Conservation (phyloP, 2,329 filamentous ascomycete genomes). For the Aspergillus alliaceus region DNA sequence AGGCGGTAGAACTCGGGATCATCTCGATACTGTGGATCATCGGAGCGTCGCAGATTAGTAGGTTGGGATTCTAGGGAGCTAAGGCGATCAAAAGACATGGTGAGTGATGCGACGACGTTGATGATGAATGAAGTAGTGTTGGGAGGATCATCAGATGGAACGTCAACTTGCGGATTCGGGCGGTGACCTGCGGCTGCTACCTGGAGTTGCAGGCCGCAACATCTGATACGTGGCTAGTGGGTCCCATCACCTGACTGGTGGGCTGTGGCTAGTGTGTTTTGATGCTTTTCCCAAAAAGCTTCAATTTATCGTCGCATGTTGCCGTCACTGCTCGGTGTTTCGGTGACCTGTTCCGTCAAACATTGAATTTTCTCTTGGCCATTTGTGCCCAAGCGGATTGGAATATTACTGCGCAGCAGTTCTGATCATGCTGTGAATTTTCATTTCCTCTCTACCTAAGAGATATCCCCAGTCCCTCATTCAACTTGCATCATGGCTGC, state of each 20-base stretch:
- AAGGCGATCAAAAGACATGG: conserved; percentile 90
- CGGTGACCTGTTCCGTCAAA: background rate
- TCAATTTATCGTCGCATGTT: conserved; percentile 21
- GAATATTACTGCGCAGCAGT: background rate
- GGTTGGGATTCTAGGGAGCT: conserved; percentile 80
- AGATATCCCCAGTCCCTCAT: conserved; percentile 24
- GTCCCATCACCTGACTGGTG: conserved; percentile 27
- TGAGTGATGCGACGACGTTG: conserved; percentile 1
- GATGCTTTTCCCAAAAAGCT: conserved; percentile 33
- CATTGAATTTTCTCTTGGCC: background rate
- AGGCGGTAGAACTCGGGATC: conserved; percentile 88
- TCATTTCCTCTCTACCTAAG: conserved; percentile 16
- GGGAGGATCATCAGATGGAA: background rate
- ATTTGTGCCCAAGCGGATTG: background rate
- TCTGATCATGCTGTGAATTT: conserved; percentile 26
- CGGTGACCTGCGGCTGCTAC: conserved; percentile 24
- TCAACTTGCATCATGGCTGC: conserved; percentile 37
- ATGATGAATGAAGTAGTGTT: conserved; percentile 5
- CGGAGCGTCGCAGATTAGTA: conserved; percentile 64
- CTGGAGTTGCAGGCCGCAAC: conserved; percentile 26
- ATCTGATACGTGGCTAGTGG: conserved; percentile 26
- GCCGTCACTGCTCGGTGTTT: conserved; percentile 8
- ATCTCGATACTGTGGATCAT: conserved; percentile 77
- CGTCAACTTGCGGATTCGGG: conserved; percentile 7
- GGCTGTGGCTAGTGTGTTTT: conserved; percentile 33